Evolutionary conservation across 1,139 yeast species (phyloP), one percentile per base, ranked within the genome.

Genomic region (Maudiozyma humilis): DNA sequence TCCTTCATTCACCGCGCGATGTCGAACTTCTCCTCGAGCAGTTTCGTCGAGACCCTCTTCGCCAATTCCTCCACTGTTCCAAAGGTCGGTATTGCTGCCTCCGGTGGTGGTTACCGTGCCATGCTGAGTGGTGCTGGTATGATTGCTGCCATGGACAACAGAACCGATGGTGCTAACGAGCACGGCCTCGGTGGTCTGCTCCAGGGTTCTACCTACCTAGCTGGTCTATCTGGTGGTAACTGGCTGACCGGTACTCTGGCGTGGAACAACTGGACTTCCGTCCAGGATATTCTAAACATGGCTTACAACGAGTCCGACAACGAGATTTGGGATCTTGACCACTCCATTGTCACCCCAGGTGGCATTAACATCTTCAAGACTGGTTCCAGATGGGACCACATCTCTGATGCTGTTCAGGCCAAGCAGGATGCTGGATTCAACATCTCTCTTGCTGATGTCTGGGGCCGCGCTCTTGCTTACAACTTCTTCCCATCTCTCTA

Each of bases 31-130:
- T 67, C 46, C 4, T 73, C 54, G 58, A 82, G 53, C 31, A 25
- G 12, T 64, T 16, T 50, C 20, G 20, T 44, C 5, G 38, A 43
- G n/a, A 17, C 27, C 5, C 15, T 50, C 6, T 45, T 67, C 43
- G 50, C 63, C 3, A 55, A 67, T 62, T 42, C 65, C 37, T 65
- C 73, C 1, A 48, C 42, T 38, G 50, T 51, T 13, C 62, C 62
- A 38, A 57, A 53, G 41, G 70, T 86, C 44, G 96, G 82, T 3
- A 59, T 87, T 17, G 88, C 95, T 3, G 82, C 85, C 58, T 79
- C 91, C 4, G 96, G 96, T 34, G 96, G 96, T 56, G 94, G 96
- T 3, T 87, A 85, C 65, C 74, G 96, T 47, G 95, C 96, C 42
- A 85, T 87, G 95, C 66, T 87, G 36, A 66, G 72, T 45, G 95